Base-by-base conservation (phyloP, 225 moss, liverwort and hornwort species). In the Thuidium tamariscinum region DNA sequence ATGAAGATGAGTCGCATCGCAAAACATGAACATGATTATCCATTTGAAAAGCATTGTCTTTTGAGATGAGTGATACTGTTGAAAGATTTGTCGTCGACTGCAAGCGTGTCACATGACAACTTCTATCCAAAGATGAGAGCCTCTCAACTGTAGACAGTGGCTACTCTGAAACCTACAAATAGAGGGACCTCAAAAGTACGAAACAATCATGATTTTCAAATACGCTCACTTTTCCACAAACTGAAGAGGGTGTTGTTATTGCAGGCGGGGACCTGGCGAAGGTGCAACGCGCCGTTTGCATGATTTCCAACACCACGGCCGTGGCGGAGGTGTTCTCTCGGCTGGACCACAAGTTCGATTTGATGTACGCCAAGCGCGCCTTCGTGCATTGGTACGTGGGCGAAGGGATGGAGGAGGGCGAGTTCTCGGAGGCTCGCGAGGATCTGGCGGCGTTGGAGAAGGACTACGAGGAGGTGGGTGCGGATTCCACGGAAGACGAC, bases 241-340 rank as follows among this genome's bases (percentile, higher is more conserved):
- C 44, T 72, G 59, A 55, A 7, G 20, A 77, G 36, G 25, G 54
- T 52, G 55, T 11, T 51, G 77, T 26, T 60, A 29, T 36, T 60
- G 9, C 89, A 5, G 88, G 91, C 20, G 88, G 88, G 30, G 91
- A 90, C 56, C 51, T 88, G 66, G 91, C 88, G n/a, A 91, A 90
- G 78, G 88, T 90, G 80, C 90, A 91, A 41, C 88, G 83, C 22
- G 86, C 88, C 9, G 6, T 91, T 62, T 91, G 88, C 88, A 91
- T 91, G 88, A 83, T 90, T 34, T 88, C 74, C 49, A 82, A 89
- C 54, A 84, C 36, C 89, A 87, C 89, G 41, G 67, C 42, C 5
- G 84, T 89, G 41, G 87, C 89, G 9, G 88, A 90, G 60, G 91
- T 90, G n/a, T 91, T 91, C 82, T 91, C 88, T 19, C 89, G 91